Evolutionary conservation across 257 asterid genomes (phyloP).

Genomic region (Capsicum rhomboideum): DNA sequence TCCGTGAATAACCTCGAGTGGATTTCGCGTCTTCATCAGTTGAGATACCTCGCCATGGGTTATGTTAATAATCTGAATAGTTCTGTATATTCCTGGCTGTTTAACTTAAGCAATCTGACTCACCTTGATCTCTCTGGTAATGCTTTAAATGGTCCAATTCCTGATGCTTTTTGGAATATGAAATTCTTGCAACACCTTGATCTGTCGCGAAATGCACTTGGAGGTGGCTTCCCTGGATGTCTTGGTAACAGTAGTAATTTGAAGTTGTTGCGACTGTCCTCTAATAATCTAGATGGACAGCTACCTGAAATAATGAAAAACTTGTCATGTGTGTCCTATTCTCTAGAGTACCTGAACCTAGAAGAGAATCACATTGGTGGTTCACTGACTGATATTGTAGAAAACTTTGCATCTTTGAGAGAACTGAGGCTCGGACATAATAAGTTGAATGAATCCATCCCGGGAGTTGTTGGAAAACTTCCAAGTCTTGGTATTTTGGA

Average conservation of each 20-base stretch:
- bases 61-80: neutral
- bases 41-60: neutral
- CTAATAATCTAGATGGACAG: neutral
- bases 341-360: neutral
- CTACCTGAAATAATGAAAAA: neutral
- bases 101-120: conserved; percentile 5
- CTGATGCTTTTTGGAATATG: conserved; percentile 14
- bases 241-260: conserved; percentile 2
- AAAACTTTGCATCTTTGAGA: conserved; percentile 1
- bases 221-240: conserved; percentile 21
- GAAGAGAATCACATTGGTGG: conserved; percentile 9
- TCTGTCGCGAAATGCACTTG: neutral
- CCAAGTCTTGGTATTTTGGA: conserved; percentile 1
- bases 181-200: neutral
- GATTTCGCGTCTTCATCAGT: neutral
- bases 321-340: neutral
- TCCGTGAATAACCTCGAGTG: conserved; percentile 3
- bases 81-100: conserved; percentile 9
- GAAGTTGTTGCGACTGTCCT: neutral
- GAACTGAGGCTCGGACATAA: neutral
- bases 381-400: conserved; percentile 1
- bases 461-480: neutral
- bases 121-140: conserved; percentile 10
- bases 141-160: conserved; percentile 15
- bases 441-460: neutral